Base-by-base conservation (phyloP, 305 asterid genomes). In the Caryopteris hybrid region DNA sequence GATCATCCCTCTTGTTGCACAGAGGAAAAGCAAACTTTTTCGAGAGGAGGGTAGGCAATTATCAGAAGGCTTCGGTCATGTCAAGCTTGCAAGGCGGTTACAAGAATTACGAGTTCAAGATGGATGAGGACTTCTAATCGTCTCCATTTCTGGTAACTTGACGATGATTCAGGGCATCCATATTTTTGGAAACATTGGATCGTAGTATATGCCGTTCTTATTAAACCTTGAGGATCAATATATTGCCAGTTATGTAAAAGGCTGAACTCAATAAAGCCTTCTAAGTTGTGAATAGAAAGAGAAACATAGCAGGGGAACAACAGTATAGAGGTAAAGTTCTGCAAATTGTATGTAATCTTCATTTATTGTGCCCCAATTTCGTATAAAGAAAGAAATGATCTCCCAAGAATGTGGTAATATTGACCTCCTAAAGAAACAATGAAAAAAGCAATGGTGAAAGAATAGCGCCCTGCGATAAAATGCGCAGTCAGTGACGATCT, bases 1-100 rank as follows among this genome's bases (percentile, higher is more conserved):
- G 36, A 31, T 58, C 1, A 3, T 16, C 66, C 13, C 61, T 41
- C 41, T 13, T 21, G 53, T 61, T 65, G 58, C 13, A 21, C 83
- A 86, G 94, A 80, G 95, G 90, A 23, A 89, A 89, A 74, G 53
- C 90, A 4, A 89, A 87, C 87, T 87, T 89, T 77, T 87, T 85
- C 31, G 90, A 85, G 80, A 80, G 88, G 73, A 78, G 92, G 72
- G 90, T 87, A 42, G 96, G 90, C 10, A 87, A 86, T 23, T 89
- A 86, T 70, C 90, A 89, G 71, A 86, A 85, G 81, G 94, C 92
- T 29, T 89, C 90, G 16, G 83, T 85, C 52, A 85, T 89, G 90
- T 79, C 92, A 57, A 86, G 80, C 68, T 75, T 86, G 86, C 83
- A 64, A 69, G 80, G 79, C 1, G 75, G 80, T 61, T 71, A 76